phyloP scores from a whole-genome alignment of 805 yeast genomes.

The Peterozyma toletana region DNA sequence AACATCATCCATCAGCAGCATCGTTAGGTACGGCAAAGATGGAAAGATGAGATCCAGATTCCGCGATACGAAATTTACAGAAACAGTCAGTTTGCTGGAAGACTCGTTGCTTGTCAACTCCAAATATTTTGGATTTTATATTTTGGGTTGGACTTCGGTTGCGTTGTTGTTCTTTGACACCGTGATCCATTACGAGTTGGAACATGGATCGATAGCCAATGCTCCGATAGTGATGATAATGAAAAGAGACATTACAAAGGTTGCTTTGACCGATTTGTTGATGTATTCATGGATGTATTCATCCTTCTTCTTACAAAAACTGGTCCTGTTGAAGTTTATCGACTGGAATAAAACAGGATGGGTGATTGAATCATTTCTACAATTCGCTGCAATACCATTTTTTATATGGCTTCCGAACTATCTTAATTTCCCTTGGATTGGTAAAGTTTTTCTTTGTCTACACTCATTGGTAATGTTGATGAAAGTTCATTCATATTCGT shows the following conservation, averaged over 20 bases:
- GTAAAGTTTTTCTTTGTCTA: conserved; percentile 72
- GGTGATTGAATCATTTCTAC: conserved; percentile 48
- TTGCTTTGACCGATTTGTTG: conserved; percentile 65
- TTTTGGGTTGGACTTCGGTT: conserved; percentile 69
- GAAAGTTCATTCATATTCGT: conserved; percentile 94
- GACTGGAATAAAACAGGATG: conserved; percentile 65
- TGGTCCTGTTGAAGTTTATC: conserved; percentile 36
- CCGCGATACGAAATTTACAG: conserved; percentile 42
- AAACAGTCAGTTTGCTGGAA: conserved; percentile 47
- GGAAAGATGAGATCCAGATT: conserved; percentile 42
- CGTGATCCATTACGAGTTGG: conserved; percentile 43
- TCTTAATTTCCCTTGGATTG: conserved; percentile 78
- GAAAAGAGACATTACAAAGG: conserved; percentile 50
- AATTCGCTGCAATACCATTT: conserved; percentile 41
- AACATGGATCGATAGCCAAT: conserved; percentile 34
- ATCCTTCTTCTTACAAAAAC: conserved; percentile 50
- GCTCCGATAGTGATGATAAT: conserved; percentile 54
- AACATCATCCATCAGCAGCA: too few species aligned
- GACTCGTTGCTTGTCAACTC: conserved; percentile 33
- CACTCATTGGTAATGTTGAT: conserved; percentile 83
- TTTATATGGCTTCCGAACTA: conserved; percentile 52
- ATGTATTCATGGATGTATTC: conserved; percentile 70
- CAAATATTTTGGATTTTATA: conserved; percentile 72
- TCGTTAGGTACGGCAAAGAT: conserved; percentile 16
- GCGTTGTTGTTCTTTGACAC: conserved; percentile 47